Percentiles rank a stretch among this genome's conserved stretches.
These are phyloP conservation scores for Apophysomyces variabilis DNA, from an alignment of 371 early-diverging fungal species.

Conservation along the genomic window DNA sequence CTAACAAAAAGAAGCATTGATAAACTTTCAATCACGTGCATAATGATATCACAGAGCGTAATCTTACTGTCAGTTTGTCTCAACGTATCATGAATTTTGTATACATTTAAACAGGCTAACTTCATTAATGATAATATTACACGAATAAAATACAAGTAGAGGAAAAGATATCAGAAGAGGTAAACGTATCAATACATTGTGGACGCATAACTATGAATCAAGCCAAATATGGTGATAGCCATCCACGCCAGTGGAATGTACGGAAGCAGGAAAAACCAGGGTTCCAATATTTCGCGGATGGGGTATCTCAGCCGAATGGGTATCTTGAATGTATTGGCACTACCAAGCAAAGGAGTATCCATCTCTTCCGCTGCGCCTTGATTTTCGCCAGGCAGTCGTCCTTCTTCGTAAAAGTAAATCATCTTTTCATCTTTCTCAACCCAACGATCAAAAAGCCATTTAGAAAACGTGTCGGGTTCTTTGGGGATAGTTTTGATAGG, in stretches of 20 bases:
- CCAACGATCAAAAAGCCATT: constrained; percentile 80
- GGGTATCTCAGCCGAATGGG: constrained; percentile 11
- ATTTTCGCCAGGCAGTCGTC: constrained; percentile 59
- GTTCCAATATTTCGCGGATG: neutral
- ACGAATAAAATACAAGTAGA: neutral
- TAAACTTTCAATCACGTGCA: neutral
- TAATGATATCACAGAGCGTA: too few species aligned
- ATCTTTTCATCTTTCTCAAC: constrained; percentile 81
- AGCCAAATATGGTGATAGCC: neutral
- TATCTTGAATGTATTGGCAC: constrained; percentile 5
- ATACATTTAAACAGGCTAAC: neutral
- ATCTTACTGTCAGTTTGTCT: neutral
- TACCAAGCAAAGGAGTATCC: neutral
- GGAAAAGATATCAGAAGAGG: neutral
- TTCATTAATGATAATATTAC: constrained; percentile 4
- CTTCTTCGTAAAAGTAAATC: constrained; percentile 73
- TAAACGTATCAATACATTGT: neutral
- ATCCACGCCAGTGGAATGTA: constrained; percentile 13
- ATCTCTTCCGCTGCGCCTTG: constrained; percentile 3
- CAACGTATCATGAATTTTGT: neutral
- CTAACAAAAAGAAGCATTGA: too few species aligned
- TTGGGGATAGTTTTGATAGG: constrained; percentile 66
- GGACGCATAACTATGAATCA: neutral
- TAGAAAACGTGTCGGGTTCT: constrained; percentile 62
- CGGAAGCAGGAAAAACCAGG: constrained; percentile 13